Evolutionary conservation across 2,329 filamentous ascomycete genomes (phyloP).

Genomic region (Ceratocystis papillata): DNA sequence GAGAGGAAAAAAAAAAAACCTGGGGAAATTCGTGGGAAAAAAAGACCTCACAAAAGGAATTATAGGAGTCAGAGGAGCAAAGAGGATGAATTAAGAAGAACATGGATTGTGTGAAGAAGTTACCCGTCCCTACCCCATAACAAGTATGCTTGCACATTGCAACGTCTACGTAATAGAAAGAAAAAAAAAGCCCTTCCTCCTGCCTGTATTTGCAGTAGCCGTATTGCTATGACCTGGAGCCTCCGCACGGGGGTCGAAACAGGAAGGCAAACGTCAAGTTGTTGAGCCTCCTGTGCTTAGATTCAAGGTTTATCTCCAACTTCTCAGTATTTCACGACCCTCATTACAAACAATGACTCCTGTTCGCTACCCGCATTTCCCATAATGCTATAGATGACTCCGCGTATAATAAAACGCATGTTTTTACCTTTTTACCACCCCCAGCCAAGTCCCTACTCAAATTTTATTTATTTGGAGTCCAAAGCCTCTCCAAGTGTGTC

Average conservation of each 20-base stretch:
- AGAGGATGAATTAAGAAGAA: conserved; percentile 18
- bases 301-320: not conserved
- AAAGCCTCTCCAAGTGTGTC: not conserved
- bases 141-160: not conserved
- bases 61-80: not conserved
- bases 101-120: not conserved
- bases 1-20: conserved; percentile 32
- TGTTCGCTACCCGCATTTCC: not conserved
- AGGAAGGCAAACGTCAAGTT: not conserved
- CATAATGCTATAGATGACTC: not conserved
- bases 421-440: not conserved
- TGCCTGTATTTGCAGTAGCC: not conserved
- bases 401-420: not conserved
- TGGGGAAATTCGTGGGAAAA: conserved; percentile 49
- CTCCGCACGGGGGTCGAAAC: not conserved
- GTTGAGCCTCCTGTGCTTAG: not conserved
- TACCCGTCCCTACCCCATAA: not conserved
- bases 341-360: too few relatives aligned
- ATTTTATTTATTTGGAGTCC: not conserved
- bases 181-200: not conserved
- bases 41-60: not conserved
- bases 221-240: not conserved
- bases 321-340: too few relatives aligned
- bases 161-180: not conserved
- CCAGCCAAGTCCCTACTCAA: too few relatives aligned